A percentile compares a stretch with the other conserved stretches of the same genome.
Conservation (phyloP, 345 rosid species). For the Camelina laxa region DNA sequence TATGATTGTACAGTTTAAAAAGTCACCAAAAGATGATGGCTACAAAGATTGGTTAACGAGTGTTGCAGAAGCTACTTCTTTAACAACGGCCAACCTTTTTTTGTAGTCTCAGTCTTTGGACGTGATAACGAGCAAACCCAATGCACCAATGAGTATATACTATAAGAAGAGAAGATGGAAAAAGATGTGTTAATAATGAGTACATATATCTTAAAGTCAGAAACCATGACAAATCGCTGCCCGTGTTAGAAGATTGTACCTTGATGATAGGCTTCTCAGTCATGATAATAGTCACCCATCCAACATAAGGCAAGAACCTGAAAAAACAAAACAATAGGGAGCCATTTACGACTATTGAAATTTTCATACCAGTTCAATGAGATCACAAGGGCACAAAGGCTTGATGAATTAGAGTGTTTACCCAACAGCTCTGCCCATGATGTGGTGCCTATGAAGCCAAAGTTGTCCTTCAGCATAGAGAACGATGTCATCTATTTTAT, state of each 20-base stretch:
- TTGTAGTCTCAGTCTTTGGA: conserved; percentile 58
- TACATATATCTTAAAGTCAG: not conserved
- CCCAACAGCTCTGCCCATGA: conserved; percentile 89
- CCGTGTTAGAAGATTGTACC: conserved; percentile 48
- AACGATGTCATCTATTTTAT: conserved; percentile 56
- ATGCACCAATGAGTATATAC: conserved; percentile 61
- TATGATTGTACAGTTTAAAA: conserved; percentile 23
- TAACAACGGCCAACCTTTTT: not conserved
- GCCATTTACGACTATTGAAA: conserved; percentile 12
- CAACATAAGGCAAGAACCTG: conserved; percentile 83
- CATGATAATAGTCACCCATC: conserved; percentile 81
- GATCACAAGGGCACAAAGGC: not conserved
- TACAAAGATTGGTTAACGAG: conserved; percentile 8
- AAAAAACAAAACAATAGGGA: conserved; percentile 4
- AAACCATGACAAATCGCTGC: not conserved
- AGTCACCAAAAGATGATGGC: not conserved
- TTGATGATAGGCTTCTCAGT: conserved; percentile 77
- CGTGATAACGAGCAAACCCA: conserved; percentile 68
- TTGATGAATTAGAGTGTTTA: conserved; percentile 41
- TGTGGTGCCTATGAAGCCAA: conserved; percentile 72
- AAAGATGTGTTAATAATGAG: not conserved
- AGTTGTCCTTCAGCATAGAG: conserved; percentile 67
- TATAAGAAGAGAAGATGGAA: conserved; percentile 43
- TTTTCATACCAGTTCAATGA: not conserved
- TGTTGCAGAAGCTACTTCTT: conserved; percentile 23